Conservation (phyloP, 208 protist genomes). For the Trypanosoma theileri region DNA sequence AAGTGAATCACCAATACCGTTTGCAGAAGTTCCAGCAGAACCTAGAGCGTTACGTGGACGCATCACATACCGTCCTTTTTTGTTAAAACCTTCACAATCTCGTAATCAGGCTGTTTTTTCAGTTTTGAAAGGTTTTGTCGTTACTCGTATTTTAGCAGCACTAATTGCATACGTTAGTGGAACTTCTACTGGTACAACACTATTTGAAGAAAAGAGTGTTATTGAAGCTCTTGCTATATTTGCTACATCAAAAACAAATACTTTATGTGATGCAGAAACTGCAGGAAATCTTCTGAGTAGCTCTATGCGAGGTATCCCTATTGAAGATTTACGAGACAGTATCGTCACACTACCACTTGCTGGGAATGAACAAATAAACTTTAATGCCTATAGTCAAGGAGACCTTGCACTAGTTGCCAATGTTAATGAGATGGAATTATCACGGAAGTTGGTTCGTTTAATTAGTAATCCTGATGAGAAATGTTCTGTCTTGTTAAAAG, state of each 20-base stretch:
- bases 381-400: constrained; percentile 25
- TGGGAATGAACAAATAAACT: not conserved
- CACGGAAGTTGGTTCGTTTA: constrained; percentile 19
- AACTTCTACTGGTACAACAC: constrained; percentile 1
- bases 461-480: constrained; percentile 14
- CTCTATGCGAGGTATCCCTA: constrained; percentile 1
- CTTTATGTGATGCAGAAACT: constrained; percentile 7
- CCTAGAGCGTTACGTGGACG: constrained; percentile 75
- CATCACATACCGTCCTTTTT: constrained; percentile 78
- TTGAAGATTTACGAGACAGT: constrained; percentile 22
- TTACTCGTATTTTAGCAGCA: constrained; percentile 86
- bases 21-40: constrained; percentile 71
- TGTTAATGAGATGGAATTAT: not conserved
- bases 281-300: constrained; percentile 19
- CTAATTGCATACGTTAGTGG: constrained; percentile 73
- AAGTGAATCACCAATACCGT: constrained; percentile 77
- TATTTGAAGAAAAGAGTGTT: constrained; percentile 32
- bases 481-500: constrained; percentile 7
- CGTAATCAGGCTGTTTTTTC: constrained; percentile 64
- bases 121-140: constrained; percentile 68
- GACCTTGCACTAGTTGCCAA: constrained; percentile 23
- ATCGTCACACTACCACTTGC: constrained; percentile 21
- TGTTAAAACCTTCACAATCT: constrained; percentile 24
- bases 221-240: constrained; percentile 22
- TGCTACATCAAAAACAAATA: constrained; percentile 3